Evolutionary conservation across 164 flowering plant species (phyloP), one percentile per base, ranked within the genome.

Genomic region (Aristolochia fimbriata): DNA sequence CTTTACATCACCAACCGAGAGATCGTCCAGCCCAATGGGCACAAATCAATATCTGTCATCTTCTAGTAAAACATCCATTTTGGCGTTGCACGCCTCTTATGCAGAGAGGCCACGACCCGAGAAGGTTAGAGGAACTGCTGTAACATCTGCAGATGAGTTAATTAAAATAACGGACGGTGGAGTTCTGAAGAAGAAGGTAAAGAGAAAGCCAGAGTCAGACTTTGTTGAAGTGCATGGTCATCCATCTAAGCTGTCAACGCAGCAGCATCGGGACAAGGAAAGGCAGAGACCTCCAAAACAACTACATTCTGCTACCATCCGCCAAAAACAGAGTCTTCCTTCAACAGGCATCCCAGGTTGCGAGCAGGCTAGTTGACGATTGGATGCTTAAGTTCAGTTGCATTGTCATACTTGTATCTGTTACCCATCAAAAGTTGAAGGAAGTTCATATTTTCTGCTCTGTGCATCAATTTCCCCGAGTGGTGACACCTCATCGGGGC

Each of bases 161-260:
- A 47, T 60, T 37, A 56, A 49, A 50, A 55, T 60, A 33, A 33
- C 46, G 3, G 70, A 61, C 9, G 65, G 52, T 22, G 50, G 53
- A 4, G 8, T 67, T 45, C 19, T 52, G 57, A 67, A 67, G 50
- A 62, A 56, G 30, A 67, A 67, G 23, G 25, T 45, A 15, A 67
- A 67, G 65, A 61, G 27, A 31, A 67, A 62, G 60, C 55, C 70
- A 4, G 70, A 67, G 45, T 37, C 49, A 30, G 57, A 61, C 24
- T 37, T 57, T 9, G 65, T 55, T 7, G 65, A 56, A 25, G 37
- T 43, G 21, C 50, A 43, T 19, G 25, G 31, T 55, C 27, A 48
- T 23, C 30, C 25, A 27, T 55, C 16, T 31, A 61, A 66, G 64
- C 31, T 12, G 20, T 30, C 54, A 11, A 53, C 31, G 24, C 21